Evolutionary conservation across 371 early-diverging fungal genomes (phyloP).

Genomic region (Rhizomucor pusillus): DNA sequence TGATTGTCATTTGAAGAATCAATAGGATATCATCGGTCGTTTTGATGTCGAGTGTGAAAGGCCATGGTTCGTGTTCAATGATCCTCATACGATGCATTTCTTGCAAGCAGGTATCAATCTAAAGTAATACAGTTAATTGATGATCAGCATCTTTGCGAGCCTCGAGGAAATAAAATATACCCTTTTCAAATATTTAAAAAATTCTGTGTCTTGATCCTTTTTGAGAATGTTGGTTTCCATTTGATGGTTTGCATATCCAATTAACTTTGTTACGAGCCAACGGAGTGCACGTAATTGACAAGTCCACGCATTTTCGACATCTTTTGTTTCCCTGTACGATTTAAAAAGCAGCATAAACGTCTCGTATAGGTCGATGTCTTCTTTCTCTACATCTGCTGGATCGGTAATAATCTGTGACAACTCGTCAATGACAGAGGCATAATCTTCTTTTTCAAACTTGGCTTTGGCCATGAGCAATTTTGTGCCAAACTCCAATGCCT

Average conservation of each 20-base stretch:
- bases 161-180: conserved; percentile 9
- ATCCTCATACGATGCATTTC: conserved; percentile 3
- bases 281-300: conserved; percentile 25
- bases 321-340: conserved; percentile 24
- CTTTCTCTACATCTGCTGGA: too few species aligned
- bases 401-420: conserved; percentile 21
- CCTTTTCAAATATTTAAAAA: conserved; percentile 18
- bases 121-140: background rate
- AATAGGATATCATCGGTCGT: conserved; percentile 8
- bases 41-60: conserved; percentile 5
- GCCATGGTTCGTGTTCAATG: background rate
- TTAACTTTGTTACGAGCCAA: conserved; percentile 18
- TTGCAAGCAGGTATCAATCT: conserved; percentile 16
- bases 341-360: background rate
- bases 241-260: conserved; percentile 25
- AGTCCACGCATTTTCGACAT: conserved; percentile 29
- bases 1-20: conserved; percentile 25
- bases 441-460: conserved; percentile 40
- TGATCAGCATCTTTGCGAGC: conserved; percentile 2
- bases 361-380: too few species aligned
- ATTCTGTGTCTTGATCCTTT: conserved; percentile 28
- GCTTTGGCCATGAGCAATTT: conserved; percentile 36
- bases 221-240: background rate
- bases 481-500: conserved; percentile 22
- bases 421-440: conserved; percentile 39